Percentiles rank a stretch among this genome's conserved stretches.
Evolutionary conservation across 208 protist species (phyloP).

Genomic region (Naegleria gruberi): DNA sequence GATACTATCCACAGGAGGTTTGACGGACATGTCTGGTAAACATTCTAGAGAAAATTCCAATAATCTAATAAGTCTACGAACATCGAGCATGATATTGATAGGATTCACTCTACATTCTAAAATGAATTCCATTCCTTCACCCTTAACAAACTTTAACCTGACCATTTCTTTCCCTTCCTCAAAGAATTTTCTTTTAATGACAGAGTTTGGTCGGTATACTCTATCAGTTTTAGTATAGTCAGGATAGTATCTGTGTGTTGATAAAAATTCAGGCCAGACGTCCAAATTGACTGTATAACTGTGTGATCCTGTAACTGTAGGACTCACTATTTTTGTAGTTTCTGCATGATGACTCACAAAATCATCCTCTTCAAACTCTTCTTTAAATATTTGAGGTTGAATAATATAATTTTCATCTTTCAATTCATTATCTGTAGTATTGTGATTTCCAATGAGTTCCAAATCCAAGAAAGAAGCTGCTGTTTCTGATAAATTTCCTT

Average conservation of each 20-base stretch:
- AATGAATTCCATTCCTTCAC: not conserved
- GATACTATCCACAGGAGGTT: not conserved
- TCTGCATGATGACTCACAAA: not conserved
- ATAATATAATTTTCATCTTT: not conserved
- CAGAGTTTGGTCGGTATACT: not conserved
- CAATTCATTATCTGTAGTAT: not conserved
- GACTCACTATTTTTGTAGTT: not conserved
- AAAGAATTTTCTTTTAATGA: slow-evolving; percentile 4
- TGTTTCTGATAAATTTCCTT: not conserved
- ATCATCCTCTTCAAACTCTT: not conserved
- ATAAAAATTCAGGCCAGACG: slow-evolving; percentile 12
- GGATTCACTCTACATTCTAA: slow-evolving; percentile 16
- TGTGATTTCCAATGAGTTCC: not conserved
- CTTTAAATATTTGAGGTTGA: not conserved
- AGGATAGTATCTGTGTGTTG: not conserved
- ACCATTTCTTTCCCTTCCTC: slow-evolving; percentile 16
- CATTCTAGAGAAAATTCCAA: not conserved
- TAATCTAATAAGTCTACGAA: not conserved
- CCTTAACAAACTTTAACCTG: not conserved
- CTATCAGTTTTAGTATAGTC: not conserved
- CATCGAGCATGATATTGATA: not conserved
- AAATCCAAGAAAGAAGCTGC: not conserved
- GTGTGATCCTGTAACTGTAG: not conserved
- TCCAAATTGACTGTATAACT: not conserved
- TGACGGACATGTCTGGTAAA: not conserved